These are phyloP conservation scores for Hypoxylon sp. DNA, from an alignment of 2,329 filamentous ascomycete species.

Conservation along the genomic window DNA sequence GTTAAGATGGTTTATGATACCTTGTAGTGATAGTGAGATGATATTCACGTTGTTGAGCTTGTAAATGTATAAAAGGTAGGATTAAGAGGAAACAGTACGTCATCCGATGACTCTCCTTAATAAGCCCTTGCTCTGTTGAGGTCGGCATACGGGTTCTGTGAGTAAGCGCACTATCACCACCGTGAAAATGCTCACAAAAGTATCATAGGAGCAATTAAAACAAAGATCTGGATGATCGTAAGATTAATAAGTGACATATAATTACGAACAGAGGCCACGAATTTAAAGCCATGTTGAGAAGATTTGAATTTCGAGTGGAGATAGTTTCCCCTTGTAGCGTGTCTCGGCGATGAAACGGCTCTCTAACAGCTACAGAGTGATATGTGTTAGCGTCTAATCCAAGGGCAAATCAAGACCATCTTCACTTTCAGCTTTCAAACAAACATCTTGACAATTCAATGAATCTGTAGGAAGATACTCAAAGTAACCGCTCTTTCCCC, in stretches of 20 bases:
- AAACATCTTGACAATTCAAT: background rate
- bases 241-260: background rate
- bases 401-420: background rate
- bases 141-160: background rate
- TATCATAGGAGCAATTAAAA: background rate
- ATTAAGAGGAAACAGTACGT: background rate
- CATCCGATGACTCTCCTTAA: background rate
- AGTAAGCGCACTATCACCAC: background rate
- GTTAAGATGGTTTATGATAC: background rate
- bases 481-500: too few species aligned
- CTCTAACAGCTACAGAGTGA: slow-evolving; percentile 11
- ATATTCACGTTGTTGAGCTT: background rate
- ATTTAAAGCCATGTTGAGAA: background rate
- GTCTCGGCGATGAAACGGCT: slow-evolving; percentile 19
- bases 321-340: background rate
- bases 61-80: background rate
- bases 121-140: background rate
- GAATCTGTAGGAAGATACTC: background rate
- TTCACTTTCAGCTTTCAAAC: background rate
- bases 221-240: background rate
- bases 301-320: slow-evolving; percentile 7
- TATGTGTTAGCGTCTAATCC: background rate
- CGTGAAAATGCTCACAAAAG: background rate
- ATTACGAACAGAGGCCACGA: background rate
- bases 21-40: background rate